phyloP scores from a whole-genome alignment of 441 rosid genomes.

The Arabidopsis hybrid region DNA sequence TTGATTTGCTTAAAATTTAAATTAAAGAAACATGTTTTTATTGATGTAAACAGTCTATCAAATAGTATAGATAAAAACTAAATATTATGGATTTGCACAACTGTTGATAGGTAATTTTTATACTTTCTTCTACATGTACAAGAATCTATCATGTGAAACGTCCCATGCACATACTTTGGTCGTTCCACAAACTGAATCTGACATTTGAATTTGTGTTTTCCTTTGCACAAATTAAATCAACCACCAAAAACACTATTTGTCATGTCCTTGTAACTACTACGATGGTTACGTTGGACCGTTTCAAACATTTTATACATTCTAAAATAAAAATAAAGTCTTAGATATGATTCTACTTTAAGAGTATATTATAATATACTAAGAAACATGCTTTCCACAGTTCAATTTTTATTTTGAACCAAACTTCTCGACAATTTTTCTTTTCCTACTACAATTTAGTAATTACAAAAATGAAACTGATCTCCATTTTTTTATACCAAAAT shows the following conservation, averaged over 20 bases:
- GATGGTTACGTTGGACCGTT: neutral
- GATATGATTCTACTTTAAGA: too few species aligned
- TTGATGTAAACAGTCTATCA: too few species aligned
- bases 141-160: too few species aligned
- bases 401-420: neutral
- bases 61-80: too few species aligned
- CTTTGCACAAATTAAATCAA: neutral
- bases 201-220: slow-evolving; percentile 19
- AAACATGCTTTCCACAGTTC: neutral
- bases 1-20: too few species aligned
- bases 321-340: neutral
- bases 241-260: slow-evolving; percentile 9
- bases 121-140: too few species aligned
- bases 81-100: too few species aligned
- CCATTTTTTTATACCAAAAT: slow-evolving; percentile 11
- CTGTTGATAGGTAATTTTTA: too few species aligned
- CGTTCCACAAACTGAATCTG: slow-evolving; percentile 7
- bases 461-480: neutral
- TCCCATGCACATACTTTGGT: too few species aligned
- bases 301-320: neutral
- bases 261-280: neutral
- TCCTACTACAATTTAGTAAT: neutral
- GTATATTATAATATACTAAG: neutral
- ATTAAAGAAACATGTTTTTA: too few species aligned
- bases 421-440: neutral